phyloP scores from a whole-genome alignment of 352 stramenopile species.

The Phytophthora foliorum region DNA sequence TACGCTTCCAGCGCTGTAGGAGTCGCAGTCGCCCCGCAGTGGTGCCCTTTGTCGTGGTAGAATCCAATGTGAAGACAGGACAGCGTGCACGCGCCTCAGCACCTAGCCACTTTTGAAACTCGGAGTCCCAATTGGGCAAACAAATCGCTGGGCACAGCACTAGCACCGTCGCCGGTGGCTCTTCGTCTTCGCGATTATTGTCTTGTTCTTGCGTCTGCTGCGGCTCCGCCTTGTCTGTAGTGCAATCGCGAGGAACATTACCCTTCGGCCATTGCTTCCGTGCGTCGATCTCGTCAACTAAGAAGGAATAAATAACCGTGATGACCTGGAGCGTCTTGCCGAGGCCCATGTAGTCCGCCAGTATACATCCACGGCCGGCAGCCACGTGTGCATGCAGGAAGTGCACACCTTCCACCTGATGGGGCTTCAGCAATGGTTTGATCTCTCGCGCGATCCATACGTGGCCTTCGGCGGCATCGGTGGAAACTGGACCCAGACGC shows the following conservation, averaged over 20 bases:
- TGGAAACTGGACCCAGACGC: conserved; percentile 35
- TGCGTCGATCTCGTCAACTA: conserved; percentile 60
- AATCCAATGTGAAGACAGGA: conserved; percentile 71
- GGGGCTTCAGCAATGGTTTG: conserved; percentile 78
- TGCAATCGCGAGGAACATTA: background rate
- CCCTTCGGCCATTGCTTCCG: conserved; percentile 9
- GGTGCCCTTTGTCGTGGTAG: conserved; percentile 64
- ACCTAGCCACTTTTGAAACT: conserved; percentile 98
- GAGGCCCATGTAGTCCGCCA: conserved; percentile 93
- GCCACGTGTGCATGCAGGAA: conserved; percentile 75
- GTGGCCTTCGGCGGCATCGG: conserved; percentile 11
- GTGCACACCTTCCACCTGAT: conserved; percentile 77
- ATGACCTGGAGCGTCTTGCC: conserved; percentile 92
- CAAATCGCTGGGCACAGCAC: conserved; percentile 97
- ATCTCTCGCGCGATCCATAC: conserved; percentile 83
- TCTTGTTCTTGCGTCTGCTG: background rate
- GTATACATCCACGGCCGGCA: conserved; percentile 77
- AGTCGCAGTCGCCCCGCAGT: conserved; percentile 58
- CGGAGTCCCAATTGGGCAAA: conserved; percentile 97
- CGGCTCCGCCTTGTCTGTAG: background rate
- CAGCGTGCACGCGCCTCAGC: conserved; percentile 61
- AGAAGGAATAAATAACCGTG: conserved; percentile 84
- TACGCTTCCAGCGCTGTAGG: conserved; percentile 77
- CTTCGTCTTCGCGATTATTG: conserved; percentile 2
- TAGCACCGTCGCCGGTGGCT: conserved; percentile 68